A percentile compares a stretch with the other conserved stretches of the same genome.
Evolutionary conservation across 1,284 basidiomycete species (phyloP).

Genomic region (Meripilus lineatus): DNA sequence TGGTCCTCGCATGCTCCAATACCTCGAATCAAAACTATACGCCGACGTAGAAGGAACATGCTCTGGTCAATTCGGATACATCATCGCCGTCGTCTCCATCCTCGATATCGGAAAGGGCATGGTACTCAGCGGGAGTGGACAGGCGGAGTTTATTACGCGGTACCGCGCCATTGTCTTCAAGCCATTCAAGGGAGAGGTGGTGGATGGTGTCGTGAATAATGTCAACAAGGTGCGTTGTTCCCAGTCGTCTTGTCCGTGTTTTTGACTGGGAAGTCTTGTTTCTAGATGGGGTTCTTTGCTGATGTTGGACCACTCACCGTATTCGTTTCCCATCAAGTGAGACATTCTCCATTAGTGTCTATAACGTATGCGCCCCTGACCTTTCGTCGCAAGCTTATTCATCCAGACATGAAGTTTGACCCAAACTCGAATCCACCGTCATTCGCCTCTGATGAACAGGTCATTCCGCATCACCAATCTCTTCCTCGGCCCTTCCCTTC

Average conservation of each 20-base stretch:
- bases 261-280: slow-evolving; percentile 2
- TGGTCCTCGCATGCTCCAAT: slow-evolving; percentile 91
- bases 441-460: slow-evolving; percentile 87
- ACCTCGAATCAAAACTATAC: slow-evolving; percentile 90
- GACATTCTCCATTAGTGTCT: slow-evolving; percentile 24
- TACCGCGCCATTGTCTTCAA: slow-evolving; percentile 96
- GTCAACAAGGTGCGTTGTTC: slow-evolving; percentile 81
- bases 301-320: slow-evolving; percentile 91
- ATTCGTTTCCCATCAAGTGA: slow-evolving; percentile 92
- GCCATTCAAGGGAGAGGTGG: slow-evolving; percentile 98
- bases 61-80: slow-evolving; percentile 94
- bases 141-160: slow-evolving; percentile 89
- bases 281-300: slow-evolving; percentile 96
- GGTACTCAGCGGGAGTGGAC: slow-evolving; percentile 88
- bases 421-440: slow-evolving; percentile 91
- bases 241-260: neutral
- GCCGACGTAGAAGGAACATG: slow-evolving; percentile 98
- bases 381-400: slow-evolving; percentile 65
- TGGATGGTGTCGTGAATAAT: slow-evolving; percentile 93
- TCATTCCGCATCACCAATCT: slow-evolving; percentile 24
- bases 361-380: slow-evolving; percentile 14
- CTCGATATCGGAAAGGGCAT: slow-evolving; percentile 88
- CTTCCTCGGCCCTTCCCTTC: neutral
- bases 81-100: slow-evolving; percentile 92
- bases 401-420: slow-evolving; percentile 90